Conservation (phyloP, 75 land plant genomes). For the Pinus taeda region DNA sequence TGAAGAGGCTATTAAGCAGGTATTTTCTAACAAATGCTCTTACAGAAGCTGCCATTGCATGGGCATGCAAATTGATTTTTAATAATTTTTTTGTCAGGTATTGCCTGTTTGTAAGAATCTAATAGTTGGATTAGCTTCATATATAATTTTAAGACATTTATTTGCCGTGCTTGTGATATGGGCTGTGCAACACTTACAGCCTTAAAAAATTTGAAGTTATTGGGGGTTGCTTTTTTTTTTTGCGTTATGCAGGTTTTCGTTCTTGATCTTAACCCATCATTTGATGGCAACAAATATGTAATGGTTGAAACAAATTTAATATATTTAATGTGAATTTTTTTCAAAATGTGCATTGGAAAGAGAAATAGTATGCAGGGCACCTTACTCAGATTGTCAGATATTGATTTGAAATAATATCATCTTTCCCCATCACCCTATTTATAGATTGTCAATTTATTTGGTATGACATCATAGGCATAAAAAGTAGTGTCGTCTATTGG, state of each 20-base stretch:
- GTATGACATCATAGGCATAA: too few species aligned
- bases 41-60: background rate
- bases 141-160: background rate
- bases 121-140: background rate
- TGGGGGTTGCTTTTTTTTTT: background rate
- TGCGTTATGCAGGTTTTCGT: background rate
- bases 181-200: background rate
- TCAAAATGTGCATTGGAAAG: background rate
- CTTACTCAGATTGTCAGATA: background rate
- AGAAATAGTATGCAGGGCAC: background rate
- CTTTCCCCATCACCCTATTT: too few species aligned
- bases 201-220: background rate
- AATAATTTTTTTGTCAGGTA: background rate
- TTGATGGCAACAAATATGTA: background rate
- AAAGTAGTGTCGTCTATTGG: too few species aligned
- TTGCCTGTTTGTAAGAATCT: background rate
- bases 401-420: background rate
- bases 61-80: background rate
- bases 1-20: constrained; percentile 99
- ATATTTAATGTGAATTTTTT: background rate
- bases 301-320: background rate
- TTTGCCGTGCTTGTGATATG: constrained; percentile 1
- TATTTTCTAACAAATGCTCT: constrained; percentile 14
- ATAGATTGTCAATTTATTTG: too few species aligned
- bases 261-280: background rate